A percentile compares a stretch with the other conserved stretches of the same genome.
Evolutionary conservation across 371 early-diverging fungal genomes (phyloP).

Genomic region (Lichtheimia ramosa): DNA sequence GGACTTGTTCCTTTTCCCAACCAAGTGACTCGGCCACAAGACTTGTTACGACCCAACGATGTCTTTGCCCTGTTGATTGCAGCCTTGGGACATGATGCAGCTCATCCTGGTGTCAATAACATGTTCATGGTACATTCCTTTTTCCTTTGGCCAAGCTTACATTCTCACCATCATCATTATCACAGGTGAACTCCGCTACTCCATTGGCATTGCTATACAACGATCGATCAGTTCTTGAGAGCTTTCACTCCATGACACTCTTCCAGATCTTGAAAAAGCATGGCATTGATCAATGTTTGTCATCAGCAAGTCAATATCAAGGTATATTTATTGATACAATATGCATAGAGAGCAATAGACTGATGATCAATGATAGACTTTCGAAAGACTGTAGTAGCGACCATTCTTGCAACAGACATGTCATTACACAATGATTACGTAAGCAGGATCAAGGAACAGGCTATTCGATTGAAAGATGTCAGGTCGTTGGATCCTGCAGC

Average conservation of each 20-base stretch:
- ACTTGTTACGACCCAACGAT: conserved; percentile 64
- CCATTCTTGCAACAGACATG: conserved; percentile 83
- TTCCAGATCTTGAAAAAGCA: conserved; percentile 79
- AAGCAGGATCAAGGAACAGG: conserved; percentile 61
- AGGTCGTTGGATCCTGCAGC: conserved; percentile 10
- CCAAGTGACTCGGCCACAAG: conserved; percentile 7
- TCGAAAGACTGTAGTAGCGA: conserved; percentile 64
- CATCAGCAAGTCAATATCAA: conserved; percentile 25
- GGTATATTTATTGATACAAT: conserved; percentile 21
- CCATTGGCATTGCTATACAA: conserved; percentile 89
- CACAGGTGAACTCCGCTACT: conserved; percentile 66
- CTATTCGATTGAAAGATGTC: conserved; percentile 34
- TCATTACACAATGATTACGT: conserved; percentile 75
- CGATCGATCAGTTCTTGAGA: conserved; percentile 90
- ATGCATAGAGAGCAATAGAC: background rate
- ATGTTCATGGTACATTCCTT: conserved; percentile 59
- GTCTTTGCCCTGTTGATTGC: conserved; percentile 74
- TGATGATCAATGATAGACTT: conserved; percentile 39
- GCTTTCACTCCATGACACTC: conserved; percentile 86
- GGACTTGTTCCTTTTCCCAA: conserved; percentile 40
- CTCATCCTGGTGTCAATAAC: conserved; percentile 86
- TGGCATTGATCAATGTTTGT: conserved; percentile 44
- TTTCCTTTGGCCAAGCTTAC: background rate
- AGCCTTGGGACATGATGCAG: conserved; percentile 81
- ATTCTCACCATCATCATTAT: background rate